Conservation (phyloP, 2,329 filamentous ascomycete species). For the Talaromyces pinophilus region DNA sequence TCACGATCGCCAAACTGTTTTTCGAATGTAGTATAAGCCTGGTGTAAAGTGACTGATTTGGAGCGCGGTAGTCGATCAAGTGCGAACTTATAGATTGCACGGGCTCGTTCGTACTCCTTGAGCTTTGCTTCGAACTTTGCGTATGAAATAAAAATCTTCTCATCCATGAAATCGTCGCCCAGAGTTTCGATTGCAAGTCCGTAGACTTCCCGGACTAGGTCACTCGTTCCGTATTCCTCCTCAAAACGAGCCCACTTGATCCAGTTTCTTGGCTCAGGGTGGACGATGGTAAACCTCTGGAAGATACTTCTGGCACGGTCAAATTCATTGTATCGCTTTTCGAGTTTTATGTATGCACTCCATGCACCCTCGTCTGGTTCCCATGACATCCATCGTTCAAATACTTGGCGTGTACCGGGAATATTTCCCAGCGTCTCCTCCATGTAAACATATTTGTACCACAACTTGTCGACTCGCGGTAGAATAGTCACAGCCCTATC, state of each 20-base stretch:
- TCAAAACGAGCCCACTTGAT: constrained; percentile 99
- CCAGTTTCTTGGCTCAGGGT: constrained; percentile 94
- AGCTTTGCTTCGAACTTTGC: constrained; percentile 92
- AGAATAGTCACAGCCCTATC: constrained; percentile 92
- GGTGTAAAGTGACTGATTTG: constrained; percentile 80
- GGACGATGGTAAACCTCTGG: constrained; percentile 83
- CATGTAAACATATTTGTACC: constrained; percentile 99
- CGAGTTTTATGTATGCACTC: constrained; percentile 94
- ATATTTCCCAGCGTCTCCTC: constrained; percentile 97
- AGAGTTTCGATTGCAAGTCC: constrained; percentile 83
- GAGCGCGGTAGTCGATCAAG: constrained; percentile 87
- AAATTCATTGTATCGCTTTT: constrained; percentile 92
- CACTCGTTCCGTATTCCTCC: constrained; percentile 90
- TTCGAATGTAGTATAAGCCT: constrained; percentile 94
- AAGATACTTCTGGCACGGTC: constrained; percentile 89
- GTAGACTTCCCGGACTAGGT: constrained; percentile 88
- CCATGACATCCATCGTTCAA: constrained; percentile 98
- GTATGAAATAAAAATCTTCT: constrained; percentile 92
- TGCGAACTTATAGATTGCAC: constrained; percentile 96
- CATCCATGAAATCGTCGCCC: constrained; percentile 93
- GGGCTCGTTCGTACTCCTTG: constrained; percentile 89
- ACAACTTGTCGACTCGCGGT: constrained; percentile 90
- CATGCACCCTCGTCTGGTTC: constrained; percentile 94
- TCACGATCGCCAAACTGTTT: constrained; percentile 95
- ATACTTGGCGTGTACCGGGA: constrained; percentile 86